Conservation (phyloP, 2,329 filamentous ascomycete species). For the Penicillium occitanis region DNA sequence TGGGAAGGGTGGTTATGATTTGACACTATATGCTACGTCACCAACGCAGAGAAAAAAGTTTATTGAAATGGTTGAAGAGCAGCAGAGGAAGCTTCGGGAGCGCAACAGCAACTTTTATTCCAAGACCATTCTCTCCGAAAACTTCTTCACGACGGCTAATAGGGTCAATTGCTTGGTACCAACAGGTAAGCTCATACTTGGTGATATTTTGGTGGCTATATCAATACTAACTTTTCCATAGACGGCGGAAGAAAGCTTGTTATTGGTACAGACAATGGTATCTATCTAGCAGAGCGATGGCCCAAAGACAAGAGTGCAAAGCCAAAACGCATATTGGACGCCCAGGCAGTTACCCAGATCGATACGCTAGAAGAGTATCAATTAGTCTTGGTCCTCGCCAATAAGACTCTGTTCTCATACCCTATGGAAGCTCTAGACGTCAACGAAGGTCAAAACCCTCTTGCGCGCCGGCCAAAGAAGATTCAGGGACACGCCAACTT, state of each 20-base stretch:
- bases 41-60: slow-evolving; percentile 89
- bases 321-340: slow-evolving; percentile 82
- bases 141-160: slow-evolving; percentile 87
- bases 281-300: slow-evolving; percentile 89
- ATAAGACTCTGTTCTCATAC: slow-evolving; percentile 90
- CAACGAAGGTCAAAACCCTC: slow-evolving; percentile 69
- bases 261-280: slow-evolving; percentile 89
- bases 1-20: slow-evolving; percentile 91
- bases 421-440: slow-evolving; percentile 81
- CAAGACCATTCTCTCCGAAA: slow-evolving; percentile 70
- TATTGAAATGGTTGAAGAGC: slow-evolving; percentile 90
- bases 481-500: slow-evolving; percentile 97
- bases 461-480: slow-evolving; percentile 86
- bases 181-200: slow-evolving; percentile 61
- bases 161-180: slow-evolving; percentile 93
- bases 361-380: slow-evolving; percentile 96
- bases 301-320: slow-evolving; percentile 72
- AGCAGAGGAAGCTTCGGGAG: slow-evolving; percentile 82
- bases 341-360: slow-evolving; percentile 85
- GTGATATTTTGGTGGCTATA: no score
- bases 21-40: slow-evolving; percentile 83
- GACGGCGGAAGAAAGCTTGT: slow-evolving; percentile 94
- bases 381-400: slow-evolving; percentile 83
- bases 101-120: slow-evolving; percentile 67
- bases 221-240: slow-evolving; percentile 37